A percentile compares a stretch with the other conserved stretches of the same genome.
These are phyloP conservation scores for Epichloe sibirici DNA, from an alignment of 2,329 filamentous ascomycete genomes.

Conservation along the genomic window DNA sequence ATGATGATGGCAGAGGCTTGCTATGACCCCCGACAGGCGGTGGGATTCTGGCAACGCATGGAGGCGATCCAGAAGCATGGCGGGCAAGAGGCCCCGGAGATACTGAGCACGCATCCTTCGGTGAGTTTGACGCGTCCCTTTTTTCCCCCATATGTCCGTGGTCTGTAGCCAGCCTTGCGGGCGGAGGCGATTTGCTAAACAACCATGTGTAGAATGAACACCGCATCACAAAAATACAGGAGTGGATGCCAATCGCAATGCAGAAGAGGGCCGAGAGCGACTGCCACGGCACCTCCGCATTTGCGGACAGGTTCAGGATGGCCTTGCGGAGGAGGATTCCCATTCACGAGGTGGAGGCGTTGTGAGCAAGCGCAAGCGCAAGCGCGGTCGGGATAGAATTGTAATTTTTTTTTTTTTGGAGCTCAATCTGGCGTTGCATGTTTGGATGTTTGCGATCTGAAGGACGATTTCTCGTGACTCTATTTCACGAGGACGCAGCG, in stretches of 20 bases:
- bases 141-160: no score
- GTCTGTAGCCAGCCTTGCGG: no score
- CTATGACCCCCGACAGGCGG: slow-evolving; percentile 57
- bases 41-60: slow-evolving; percentile 57
- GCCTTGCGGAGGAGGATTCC: slow-evolving; percentile 28
- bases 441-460: no score
- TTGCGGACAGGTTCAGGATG: slow-evolving; percentile 39
- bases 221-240: slow-evolving; percentile 50
- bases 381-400: no score
- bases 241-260: slow-evolving; percentile 48
- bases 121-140: slow-evolving; percentile 27
- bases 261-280: slow-evolving; percentile 41
- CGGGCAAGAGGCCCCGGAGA: slow-evolving; percentile 48
- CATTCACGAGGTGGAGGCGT: slow-evolving; percentile 5
- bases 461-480: no score
- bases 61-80: slow-evolving; percentile 30
- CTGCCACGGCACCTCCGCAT: slow-evolving; percentile 38
- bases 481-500: no score
- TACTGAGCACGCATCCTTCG: slow-evolving; percentile 66
- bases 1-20: slow-evolving; percentile 77
- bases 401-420: no score
- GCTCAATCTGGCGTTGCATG: no score
- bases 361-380: background rate
- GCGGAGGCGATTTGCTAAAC: background rate
- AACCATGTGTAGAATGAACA: slow-evolving; percentile 37